These are phyloP conservation scores for Pseudonitzschia multistriata DNA, from an alignment of 108 stramenopile genomes.

Conservation along the genomic window DNA sequence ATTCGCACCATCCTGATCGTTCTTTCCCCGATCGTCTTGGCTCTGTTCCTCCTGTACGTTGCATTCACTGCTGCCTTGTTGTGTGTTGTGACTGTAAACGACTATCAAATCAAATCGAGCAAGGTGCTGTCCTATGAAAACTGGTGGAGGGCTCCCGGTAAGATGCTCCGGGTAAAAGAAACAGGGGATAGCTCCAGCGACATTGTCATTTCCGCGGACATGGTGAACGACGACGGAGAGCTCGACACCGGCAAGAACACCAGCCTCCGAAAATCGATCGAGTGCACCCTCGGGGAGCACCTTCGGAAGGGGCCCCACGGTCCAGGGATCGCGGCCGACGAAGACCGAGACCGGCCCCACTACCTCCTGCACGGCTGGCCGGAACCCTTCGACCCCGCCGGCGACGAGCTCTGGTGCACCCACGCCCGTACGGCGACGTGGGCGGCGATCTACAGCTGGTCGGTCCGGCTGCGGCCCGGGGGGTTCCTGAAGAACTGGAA, in stretches of 20 bases:
- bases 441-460: neutral
- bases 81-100: neutral
- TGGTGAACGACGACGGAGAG: neutral
- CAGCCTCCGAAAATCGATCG: neutral
- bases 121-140: neutral
- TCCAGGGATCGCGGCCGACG: neutral
- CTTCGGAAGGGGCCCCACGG: neutral
- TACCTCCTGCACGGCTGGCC: slow-evolving; percentile 1
- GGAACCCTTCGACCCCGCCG: neutral
- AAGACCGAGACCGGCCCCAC: neutral
- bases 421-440: neutral
- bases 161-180: neutral
- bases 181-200: neutral
- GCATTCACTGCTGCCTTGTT: neutral
- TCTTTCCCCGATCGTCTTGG: neutral
- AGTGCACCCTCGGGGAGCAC: neutral
- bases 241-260: neutral
- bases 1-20: neutral
- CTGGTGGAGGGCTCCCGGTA: neutral
- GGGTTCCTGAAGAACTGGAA: neutral
- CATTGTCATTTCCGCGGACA: neutral
- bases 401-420: neutral
- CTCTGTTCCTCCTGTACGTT: neutral
- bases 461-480: neutral
- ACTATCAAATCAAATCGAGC: neutral